Evolutionary conservation across 1,284 basidiomycete species (phyloP).

Genomic region (Melampsora larici-populina): DNA sequence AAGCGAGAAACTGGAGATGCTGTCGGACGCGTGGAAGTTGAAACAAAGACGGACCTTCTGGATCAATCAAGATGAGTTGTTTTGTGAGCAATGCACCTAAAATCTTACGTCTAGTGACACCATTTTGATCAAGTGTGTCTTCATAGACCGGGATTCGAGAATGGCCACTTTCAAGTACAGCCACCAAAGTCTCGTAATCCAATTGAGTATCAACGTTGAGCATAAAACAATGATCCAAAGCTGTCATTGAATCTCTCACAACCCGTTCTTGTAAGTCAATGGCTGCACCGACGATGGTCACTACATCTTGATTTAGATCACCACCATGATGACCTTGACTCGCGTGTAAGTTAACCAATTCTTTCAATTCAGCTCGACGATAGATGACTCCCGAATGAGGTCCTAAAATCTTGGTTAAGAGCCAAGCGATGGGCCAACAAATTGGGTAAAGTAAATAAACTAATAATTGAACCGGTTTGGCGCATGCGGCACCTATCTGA

Average conservation of each 20-base stretch:
- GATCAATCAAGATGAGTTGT: slow-evolving; percentile 40
- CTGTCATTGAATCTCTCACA: slow-evolving; percentile 73
- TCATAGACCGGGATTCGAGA: slow-evolving; percentile 60
- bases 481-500: slow-evolving; percentile 53
- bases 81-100: slow-evolving; percentile 32
- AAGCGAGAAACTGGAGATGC: neutral
- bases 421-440: slow-evolving; percentile 53
- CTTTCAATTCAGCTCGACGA: slow-evolving; percentile 62
- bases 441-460: slow-evolving; percentile 53
- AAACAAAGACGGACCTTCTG: slow-evolving; percentile 14
- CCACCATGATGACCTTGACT: slow-evolving; percentile 62
- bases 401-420: slow-evolving; percentile 53
- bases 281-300: slow-evolving; percentile 71
- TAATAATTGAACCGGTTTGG: slow-evolving; percentile 51
- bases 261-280: slow-evolving; percentile 67
- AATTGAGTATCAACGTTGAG: slow-evolving; percentile 69
- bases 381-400: slow-evolving; percentile 59
- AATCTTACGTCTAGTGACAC: slow-evolving; percentile 6
- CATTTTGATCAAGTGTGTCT: slow-evolving; percentile 45
- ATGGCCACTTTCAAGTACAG: slow-evolving; percentile 73
- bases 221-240: slow-evolving; percentile 69
- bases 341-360: slow-evolving; percentile 69
- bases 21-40: neutral
- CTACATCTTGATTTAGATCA: slow-evolving; percentile 69
- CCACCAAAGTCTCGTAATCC: slow-evolving; percentile 71